phyloP scores from a whole-genome alignment of 73 alveolate genomes.

The Symbiodinium pilosum region DNA sequence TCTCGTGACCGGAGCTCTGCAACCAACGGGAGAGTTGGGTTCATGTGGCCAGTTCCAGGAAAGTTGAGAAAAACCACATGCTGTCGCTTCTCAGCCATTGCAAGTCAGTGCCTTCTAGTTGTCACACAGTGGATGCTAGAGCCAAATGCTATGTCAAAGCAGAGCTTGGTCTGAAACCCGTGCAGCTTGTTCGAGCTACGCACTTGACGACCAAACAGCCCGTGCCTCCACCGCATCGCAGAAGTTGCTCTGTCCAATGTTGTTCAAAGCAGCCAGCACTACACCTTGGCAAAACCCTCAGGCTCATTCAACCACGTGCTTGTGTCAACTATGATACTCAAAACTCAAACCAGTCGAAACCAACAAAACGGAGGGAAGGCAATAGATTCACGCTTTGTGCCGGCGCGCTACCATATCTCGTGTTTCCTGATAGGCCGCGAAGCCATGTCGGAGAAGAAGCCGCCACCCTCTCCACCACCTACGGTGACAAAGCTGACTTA shows the following conservation, averaged over 20 bases:
- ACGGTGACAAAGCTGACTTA: not conserved
- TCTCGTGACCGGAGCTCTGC: slow-evolving; percentile 21
- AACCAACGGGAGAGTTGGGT: slow-evolving; percentile 79
- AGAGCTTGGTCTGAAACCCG: too few relatives aligned
- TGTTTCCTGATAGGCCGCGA: slow-evolving; percentile 41
- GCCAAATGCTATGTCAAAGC: too few relatives aligned
- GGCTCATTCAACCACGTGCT: too few relatives aligned
- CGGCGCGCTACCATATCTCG: slow-evolving; percentile 13
- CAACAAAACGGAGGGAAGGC: too few relatives aligned
- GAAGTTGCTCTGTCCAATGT: slow-evolving; percentile 31
- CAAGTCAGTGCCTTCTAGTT: too few relatives aligned
- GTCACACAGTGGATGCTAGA: too few relatives aligned
- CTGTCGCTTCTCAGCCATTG: slow-evolving; percentile 8
- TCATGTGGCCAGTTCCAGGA: slow-evolving; percentile 90
- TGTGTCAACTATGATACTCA: too few relatives aligned
- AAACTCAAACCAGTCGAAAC: too few relatives aligned
- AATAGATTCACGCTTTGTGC: too few relatives aligned
- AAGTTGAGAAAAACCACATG: slow-evolving; percentile 72
- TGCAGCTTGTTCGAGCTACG: too few relatives aligned
- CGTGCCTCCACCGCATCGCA: not conserved
- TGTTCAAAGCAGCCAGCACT: slow-evolving; percentile 62
- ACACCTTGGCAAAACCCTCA: slow-evolving; percentile 14
- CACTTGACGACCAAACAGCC: too few relatives aligned
- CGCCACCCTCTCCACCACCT: slow-evolving; percentile 21
- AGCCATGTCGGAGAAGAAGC: slow-evolving; percentile 62